Base-by-base conservation (phyloP, 345 rosid genomes). In the Nephelium lappaceum region DNA sequence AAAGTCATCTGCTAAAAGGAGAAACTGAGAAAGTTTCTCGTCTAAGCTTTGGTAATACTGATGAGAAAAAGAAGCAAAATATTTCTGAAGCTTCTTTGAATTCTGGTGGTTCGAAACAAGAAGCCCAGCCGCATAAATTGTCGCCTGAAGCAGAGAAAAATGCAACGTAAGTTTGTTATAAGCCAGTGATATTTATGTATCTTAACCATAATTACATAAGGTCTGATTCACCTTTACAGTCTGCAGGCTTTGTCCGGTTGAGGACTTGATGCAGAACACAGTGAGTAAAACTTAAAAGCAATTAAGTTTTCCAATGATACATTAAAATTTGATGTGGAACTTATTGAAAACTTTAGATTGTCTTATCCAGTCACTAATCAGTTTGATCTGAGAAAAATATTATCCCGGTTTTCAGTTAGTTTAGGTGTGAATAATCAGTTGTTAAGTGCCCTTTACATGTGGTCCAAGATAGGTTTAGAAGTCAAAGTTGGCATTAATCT, bases 101-200 rank as follows among this genome's bases (percentile, higher is more conserved):
- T 36, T 47, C 73, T 49, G 77, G 53, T 31, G 64, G 38, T 60
- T 24, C 55, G 71, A 61, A 64, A 64, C 65, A 27, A 9, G 51
- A 78, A 66, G 64, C 41, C 67, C 47, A 76, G 73, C 71, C 36
- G 11, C 39, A 15, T 36, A 21, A 23, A 53, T 41, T 31, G 47
- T 76, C 69, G 63, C 8, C 64, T 24, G 79, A 75, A 42, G 43
- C 27, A 27, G 72, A 73, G 71, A 77, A 36, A 76, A 25, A 53
- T 66, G 68, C 72, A 43, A 67, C 0, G 86, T 78, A 78, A 81
- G 83, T 80, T 45, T 55, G 41, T 38, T 51, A 38, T 49, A 8
- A 43, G 36, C 5, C 19, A 4, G 6, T 45, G 11, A 43, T 14
- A 67, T 15, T 70, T 11, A 39, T 53, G 10, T 25, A 18, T 63